Evolutionary conservation across 441 rosid species (phyloP).

Genomic region (Populus hybrid): DNA sequence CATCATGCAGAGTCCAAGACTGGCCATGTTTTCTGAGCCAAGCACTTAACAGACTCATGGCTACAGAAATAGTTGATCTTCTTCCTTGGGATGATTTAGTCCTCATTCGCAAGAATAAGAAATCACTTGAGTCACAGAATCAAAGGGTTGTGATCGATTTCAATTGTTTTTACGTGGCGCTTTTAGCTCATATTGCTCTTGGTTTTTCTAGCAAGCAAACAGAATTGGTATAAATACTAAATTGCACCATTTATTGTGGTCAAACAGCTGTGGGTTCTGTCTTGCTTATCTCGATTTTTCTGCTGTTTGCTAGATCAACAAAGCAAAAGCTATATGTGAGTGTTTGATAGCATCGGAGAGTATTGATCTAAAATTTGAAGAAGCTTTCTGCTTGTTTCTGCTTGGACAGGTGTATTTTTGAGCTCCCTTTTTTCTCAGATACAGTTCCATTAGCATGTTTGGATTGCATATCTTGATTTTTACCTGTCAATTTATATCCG

Average conservation of each 20-base stretch:
- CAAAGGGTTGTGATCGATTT: constrained; percentile 86
- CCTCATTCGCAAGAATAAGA: constrained; percentile 68
- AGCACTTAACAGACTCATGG: constrained; percentile 73
- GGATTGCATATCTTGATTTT: constrained; percentile 9
- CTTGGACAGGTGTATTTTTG: constrained; percentile 66
- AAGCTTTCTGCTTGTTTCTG: constrained; percentile 74
- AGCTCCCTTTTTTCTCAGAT: constrained; percentile 1
- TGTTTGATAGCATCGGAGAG: constrained; percentile 83
- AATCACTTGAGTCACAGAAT: constrained; percentile 89
- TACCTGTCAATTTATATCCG: not conserved
- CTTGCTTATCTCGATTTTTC: not conserved
- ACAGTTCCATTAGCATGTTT: not conserved
- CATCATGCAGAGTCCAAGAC: constrained; percentile 77
- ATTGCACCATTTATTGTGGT: not conserved
- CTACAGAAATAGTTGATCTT: constrained; percentile 81
- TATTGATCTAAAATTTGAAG: constrained; percentile 84
- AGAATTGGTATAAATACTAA: constrained; percentile 49
- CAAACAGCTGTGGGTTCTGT: constrained; percentile 25
- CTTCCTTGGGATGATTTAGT: constrained; percentile 87
- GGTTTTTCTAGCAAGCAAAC: constrained; percentile 81
- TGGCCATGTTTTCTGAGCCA: constrained; percentile 80
- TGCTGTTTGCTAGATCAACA: constrained; percentile 45
- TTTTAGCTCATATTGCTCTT: constrained; percentile 81
- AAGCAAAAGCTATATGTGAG: constrained; percentile 70
- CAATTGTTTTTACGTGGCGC: constrained; percentile 61